These are phyloP conservation scores for Termitomyces sp. DNA, from an alignment of 768 basidiomycete genomes.

Conservation along the genomic window DNA sequence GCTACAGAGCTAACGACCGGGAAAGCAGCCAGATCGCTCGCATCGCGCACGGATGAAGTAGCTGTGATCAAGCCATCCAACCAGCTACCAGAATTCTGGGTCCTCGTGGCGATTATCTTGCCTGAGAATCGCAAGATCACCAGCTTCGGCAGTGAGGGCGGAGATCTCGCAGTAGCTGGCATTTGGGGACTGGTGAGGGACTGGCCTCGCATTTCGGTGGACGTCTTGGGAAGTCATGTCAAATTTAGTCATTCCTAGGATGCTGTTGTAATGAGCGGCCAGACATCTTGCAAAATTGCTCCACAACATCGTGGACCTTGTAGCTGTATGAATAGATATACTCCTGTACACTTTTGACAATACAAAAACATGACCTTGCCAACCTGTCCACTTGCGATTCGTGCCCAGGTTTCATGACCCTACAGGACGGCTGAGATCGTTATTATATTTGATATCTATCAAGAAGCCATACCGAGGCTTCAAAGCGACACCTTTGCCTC, in stretches of 20 bases:
- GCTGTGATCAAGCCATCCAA: conserved; percentile 1
- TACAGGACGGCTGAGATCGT: background rate
- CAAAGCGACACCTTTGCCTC: background rate
- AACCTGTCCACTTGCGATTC: background rate
- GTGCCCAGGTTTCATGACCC: background rate
- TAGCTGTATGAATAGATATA: background rate
- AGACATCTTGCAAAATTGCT: background rate
- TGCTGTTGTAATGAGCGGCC: background rate
- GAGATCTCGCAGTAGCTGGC: background rate
- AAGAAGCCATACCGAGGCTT: background rate
- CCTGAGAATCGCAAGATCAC: background rate
- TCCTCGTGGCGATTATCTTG: no score
- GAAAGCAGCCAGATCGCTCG: background rate
- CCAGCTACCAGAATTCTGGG: background rate
- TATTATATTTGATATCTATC: background rate
- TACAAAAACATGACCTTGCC: background rate
- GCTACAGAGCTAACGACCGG: conserved; percentile 6
- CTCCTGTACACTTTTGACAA: background rate
- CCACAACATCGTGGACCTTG: background rate
- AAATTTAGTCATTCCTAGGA: background rate
- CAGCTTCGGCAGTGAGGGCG: background rate
- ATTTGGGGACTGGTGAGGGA: background rate
- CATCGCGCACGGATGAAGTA: background rate
- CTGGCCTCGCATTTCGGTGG: background rate
- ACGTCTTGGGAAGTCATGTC: background rate